Percentiles rank a stretch among this genome's conserved stretches.
Conservation (phyloP, 208 protist genomes). For the Leishmania martiniquensis region DNA sequence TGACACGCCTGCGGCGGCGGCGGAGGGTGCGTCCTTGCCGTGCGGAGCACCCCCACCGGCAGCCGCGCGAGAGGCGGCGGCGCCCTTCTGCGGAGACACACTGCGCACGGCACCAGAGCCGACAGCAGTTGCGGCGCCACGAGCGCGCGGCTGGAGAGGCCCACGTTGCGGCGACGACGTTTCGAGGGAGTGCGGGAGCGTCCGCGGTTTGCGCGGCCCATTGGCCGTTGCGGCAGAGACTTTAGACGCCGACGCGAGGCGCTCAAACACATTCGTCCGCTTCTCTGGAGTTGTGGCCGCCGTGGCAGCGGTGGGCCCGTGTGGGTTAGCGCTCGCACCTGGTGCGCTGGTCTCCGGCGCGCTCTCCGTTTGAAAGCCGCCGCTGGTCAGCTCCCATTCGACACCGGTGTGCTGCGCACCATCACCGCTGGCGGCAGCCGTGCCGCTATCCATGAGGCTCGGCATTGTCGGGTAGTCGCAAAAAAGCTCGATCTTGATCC, state of each 20-base stretch:
- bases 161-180: constrained; percentile 3
- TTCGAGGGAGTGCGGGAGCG: neutral
- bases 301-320: neutral
- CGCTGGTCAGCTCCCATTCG: constrained; percentile 5
- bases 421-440: constrained; percentile 3
- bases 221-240: neutral
- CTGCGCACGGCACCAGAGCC: neutral
- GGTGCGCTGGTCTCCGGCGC: neutral
- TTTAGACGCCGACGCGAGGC: constrained; percentile 15
- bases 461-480: constrained; percentile 70
- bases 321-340: neutral
- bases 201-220: constrained; percentile 10
- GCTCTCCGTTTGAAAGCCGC: neutral
- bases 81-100: constrained; percentile 9
- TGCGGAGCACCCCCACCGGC: neutral
- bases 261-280: constrained; percentile 28
- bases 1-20: neutral
- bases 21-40: neutral
- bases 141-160: neutral
- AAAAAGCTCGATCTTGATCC: constrained; percentile 61
- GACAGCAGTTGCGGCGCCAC: neutral
- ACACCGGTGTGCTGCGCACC: neutral
- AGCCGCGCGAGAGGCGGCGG: neutral
- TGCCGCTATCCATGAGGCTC: constrained; percentile 7
- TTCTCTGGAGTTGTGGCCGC: constrained; percentile 11